A percentile compares a stretch with the other conserved stretches of the same genome.
These are phyloP conservation scores for Cordyceps fumosorosea DNA, from an alignment of 2,329 filamentous ascomycete species.

Conservation along the genomic window DNA sequence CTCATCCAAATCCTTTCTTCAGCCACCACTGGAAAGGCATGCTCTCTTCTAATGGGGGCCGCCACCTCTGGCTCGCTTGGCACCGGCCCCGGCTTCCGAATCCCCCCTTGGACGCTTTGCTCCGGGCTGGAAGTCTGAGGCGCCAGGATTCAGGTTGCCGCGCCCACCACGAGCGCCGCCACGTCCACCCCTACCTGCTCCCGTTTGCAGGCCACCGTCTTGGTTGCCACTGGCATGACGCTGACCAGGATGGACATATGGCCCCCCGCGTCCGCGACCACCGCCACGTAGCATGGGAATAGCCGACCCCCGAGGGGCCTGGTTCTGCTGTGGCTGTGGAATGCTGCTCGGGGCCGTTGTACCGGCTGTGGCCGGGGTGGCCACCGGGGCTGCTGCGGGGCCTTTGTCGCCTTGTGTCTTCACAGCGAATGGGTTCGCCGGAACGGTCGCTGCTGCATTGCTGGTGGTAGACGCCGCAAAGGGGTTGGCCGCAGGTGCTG, in stretches of 20 bases:
- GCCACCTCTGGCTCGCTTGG: constrained; percentile 35
- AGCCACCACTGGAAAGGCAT: not conserved
- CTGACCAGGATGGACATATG: constrained; percentile 32
- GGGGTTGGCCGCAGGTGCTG: constrained; percentile 12
- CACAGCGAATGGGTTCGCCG: constrained; percentile 28
- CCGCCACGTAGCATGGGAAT: constrained; percentile 38
- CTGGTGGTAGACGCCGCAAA: constrained; percentile 17
- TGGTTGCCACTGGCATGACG: constrained; percentile 29
- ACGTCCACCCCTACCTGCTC: constrained; percentile 31
- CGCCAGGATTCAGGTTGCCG: constrained; percentile 41
- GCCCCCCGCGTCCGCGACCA: constrained; percentile 31
- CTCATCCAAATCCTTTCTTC: not conserved
- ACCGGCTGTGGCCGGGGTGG: constrained; percentile 9
- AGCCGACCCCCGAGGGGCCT: constrained; percentile 25
- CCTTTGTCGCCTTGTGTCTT: constrained; percentile 12
- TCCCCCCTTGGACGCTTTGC: constrained; percentile 53
- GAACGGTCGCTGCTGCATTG: constrained; percentile 14
- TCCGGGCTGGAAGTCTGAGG: constrained; percentile 50
- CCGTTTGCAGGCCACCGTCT: constrained; percentile 24
- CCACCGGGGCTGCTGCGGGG: constrained; percentile 11
- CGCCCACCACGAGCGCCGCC: constrained; percentile 37
- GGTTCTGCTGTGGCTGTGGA: constrained; percentile 14
- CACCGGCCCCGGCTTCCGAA: constrained; percentile 34
- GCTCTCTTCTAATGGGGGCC: constrained; percentile 23
- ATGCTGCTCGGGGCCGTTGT: constrained; percentile 10